Percentiles rank a stretch among this genome's conserved stretches.
phyloP scores from a whole-genome alignment of 2,329 filamentous ascomycete species.

The Alternaria ventricosa region DNA sequence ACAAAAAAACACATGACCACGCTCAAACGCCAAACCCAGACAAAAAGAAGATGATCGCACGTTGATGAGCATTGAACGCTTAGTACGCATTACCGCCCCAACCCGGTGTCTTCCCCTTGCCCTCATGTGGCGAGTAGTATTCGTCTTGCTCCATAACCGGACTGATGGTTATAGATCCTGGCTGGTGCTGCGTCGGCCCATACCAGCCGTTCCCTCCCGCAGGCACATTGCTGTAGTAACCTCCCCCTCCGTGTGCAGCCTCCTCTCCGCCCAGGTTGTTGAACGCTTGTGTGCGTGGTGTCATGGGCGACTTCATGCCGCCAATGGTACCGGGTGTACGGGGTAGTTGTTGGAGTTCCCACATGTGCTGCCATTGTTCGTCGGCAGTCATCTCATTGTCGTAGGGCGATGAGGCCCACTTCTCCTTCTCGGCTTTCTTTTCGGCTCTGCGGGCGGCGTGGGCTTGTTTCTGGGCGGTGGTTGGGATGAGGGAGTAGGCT shows the following conservation, averaged over 20 bases:
- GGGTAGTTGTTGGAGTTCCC: slow-evolving; percentile 49
- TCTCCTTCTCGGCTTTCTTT: slow-evolving; percentile 47
- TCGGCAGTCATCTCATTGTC: slow-evolving; percentile 45
- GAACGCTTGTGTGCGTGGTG: slow-evolving; percentile 46
- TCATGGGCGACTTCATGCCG: slow-evolving; percentile 40
- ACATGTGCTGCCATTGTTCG: slow-evolving; percentile 52
- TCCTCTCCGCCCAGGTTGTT: slow-evolving; percentile 31
- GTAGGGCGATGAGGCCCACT: slow-evolving; percentile 36
- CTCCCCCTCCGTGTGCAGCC: slow-evolving; percentile 9
- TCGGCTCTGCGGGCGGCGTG: slow-evolving; percentile 37
- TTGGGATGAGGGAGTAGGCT: slow-evolving; percentile 62
- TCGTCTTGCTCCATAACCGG: slow-evolving; percentile 31
- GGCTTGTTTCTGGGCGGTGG: slow-evolving; percentile 31
- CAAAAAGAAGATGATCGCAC: neutral
- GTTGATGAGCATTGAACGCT: neutral
- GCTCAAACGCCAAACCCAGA: slow-evolving; percentile 25
- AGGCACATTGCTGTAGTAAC: slow-evolving; percentile 15
- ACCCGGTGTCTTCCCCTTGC: slow-evolving; percentile 19
- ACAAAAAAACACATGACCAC: slow-evolving; percentile 11
- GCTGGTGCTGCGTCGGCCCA: slow-evolving; percentile 11
- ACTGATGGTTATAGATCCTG: slow-evolving; percentile 20
- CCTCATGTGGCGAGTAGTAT: slow-evolving; percentile 26
- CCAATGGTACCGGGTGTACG: slow-evolving; percentile 41
- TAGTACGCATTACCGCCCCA: slow-evolving; percentile 19
- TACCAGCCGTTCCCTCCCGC: slow-evolving; percentile 18